These are phyloP conservation scores for Phialophora chinensis DNA, from an alignment of 2,329 filamentous ascomycete species.

Conservation along the genomic window DNA sequence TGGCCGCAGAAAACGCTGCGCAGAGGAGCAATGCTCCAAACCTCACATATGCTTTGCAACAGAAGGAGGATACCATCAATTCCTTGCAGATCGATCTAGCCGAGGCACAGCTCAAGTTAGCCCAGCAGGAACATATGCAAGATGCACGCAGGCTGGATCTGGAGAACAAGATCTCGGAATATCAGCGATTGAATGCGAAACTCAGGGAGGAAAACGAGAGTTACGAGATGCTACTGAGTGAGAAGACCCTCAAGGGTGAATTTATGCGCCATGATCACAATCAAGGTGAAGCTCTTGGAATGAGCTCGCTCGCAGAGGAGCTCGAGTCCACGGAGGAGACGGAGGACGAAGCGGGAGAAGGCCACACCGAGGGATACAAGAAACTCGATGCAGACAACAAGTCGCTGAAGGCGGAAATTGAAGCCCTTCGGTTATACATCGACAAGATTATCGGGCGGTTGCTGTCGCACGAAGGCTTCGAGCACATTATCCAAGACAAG, in stretches of 20 bases:
- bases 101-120: slow-evolving; percentile 91
- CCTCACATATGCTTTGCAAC: slow-evolving; percentile 71
- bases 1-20: not conserved
- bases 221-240: slow-evolving; percentile 91
- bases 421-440: slow-evolving; percentile 95
- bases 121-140: slow-evolving; percentile 91
- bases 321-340: slow-evolving; percentile 66
- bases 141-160: slow-evolving; percentile 86
- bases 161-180: slow-evolving; percentile 88
- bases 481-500: slow-evolving; percentile 63
- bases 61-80: slow-evolving; percentile 97
- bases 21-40: slow-evolving; percentile 22
- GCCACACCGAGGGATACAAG: slow-evolving; percentile 66
- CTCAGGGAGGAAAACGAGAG: slow-evolving; percentile 99
- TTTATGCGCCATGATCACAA: slow-evolving; percentile 67
- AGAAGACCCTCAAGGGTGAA: slow-evolving; percentile 94
- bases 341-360: slow-evolving; percentile 60
- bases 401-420: slow-evolving; percentile 88
- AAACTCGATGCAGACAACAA: slow-evolving; percentile 80
- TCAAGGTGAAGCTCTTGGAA: slow-evolving; percentile 56
- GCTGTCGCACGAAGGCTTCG: slow-evolving; percentile 91
- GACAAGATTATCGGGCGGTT: slow-evolving; percentile 98
- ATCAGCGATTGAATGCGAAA: slow-evolving; percentile 92
- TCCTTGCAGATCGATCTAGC: slow-evolving; percentile 88
- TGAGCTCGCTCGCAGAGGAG: slow-evolving; percentile 80